Conservation (phyloP, 2,329 filamentous ascomycete species). For the Diaporthe velutina region DNA sequence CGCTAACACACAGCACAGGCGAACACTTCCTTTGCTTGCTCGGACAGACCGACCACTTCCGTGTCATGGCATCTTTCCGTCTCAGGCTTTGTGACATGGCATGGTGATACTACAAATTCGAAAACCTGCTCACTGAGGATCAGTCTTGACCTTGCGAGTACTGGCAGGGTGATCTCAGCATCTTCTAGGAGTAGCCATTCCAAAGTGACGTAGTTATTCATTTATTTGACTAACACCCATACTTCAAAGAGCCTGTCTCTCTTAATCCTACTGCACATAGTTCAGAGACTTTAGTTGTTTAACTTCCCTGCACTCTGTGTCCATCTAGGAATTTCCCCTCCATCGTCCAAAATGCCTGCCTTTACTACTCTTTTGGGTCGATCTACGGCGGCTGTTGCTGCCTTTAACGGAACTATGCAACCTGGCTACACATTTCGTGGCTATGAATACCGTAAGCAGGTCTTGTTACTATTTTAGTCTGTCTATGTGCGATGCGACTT, state of each 20-base stretch:
- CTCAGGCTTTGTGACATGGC: not conserved
- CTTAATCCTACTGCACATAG: not conserved
- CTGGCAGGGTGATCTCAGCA: not conserved
- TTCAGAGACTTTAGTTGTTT: not conserved
- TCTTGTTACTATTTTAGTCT: not conserved
- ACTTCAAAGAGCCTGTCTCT: not conserved
- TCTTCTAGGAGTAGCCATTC: not conserved
- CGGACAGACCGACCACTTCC: not conserved
- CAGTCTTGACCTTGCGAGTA: not conserved
- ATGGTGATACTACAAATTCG: not conserved
- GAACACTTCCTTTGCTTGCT: not conserved
- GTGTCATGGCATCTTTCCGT: not conserved
- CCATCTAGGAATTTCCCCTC: not conserved
- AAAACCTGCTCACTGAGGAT: not conserved
- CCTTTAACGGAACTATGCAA: conserved; percentile 3
- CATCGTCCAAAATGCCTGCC: not conserved
- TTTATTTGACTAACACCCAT: not conserved
- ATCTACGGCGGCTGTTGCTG: not conserved
- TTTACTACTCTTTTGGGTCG: not conserved
- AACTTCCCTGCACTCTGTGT: not conserved
- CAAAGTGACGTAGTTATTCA: not conserved
- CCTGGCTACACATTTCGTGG: not conserved
- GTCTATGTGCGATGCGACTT: no score
- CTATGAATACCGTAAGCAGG: not conserved
- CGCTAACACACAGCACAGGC: not conserved